A percentile compares a stretch with the other conserved stretches of the same genome.
phyloP scores from a whole-genome alignment of 768 basidiomycete genomes.

The Tephrocybe sp. region DNA sequence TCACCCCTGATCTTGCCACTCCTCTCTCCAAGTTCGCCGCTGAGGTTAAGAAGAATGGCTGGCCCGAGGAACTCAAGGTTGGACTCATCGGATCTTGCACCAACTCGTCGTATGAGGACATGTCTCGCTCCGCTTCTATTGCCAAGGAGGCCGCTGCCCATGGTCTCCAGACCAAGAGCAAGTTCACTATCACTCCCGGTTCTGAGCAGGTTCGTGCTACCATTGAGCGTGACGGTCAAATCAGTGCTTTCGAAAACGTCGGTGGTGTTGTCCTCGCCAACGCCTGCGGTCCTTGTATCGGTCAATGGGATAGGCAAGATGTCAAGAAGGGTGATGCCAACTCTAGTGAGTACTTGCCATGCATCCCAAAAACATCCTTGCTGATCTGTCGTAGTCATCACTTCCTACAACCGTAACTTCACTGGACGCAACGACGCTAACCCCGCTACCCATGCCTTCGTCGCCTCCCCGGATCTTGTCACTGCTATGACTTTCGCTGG shows the following conservation, averaged over 20 bases:
- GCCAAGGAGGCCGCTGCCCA: slow-evolving; percentile 85
- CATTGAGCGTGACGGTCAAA: slow-evolving; percentile 94
- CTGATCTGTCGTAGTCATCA: slow-evolving; percentile 64
- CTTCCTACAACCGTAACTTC: slow-evolving; percentile 99
- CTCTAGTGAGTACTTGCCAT: slow-evolving; percentile 65
- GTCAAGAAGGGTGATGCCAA: slow-evolving; percentile 96
- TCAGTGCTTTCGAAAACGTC: slow-evolving; percentile 79
- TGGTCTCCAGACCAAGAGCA: slow-evolving; percentile 85
- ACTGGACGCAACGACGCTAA: slow-evolving; percentile 99
- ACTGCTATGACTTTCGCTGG: slow-evolving; percentile 97
- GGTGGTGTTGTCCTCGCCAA: slow-evolving; percentile 96
- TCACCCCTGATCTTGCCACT: slow-evolving; percentile 99
- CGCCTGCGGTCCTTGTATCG: slow-evolving; percentile 98
- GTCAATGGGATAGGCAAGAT: slow-evolving; percentile 97
- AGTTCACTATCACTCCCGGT: slow-evolving; percentile 98
- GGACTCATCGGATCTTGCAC: slow-evolving; percentile 99
- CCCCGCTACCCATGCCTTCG: slow-evolving; percentile 97
- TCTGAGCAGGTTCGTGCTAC: slow-evolving; percentile 98
- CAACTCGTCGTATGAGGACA: slow-evolving; percentile 99
- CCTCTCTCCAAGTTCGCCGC: slow-evolving; percentile 94
- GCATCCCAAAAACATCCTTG: not conserved
- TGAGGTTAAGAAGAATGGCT: slow-evolving; percentile 90
- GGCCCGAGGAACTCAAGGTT: slow-evolving; percentile 97
- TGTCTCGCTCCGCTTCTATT: slow-evolving; percentile 96
- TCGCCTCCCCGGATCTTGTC: slow-evolving; percentile 91